Conservation (phyloP, 306 rosid genomes). For the Cyclanthera cordifolia region DNA sequence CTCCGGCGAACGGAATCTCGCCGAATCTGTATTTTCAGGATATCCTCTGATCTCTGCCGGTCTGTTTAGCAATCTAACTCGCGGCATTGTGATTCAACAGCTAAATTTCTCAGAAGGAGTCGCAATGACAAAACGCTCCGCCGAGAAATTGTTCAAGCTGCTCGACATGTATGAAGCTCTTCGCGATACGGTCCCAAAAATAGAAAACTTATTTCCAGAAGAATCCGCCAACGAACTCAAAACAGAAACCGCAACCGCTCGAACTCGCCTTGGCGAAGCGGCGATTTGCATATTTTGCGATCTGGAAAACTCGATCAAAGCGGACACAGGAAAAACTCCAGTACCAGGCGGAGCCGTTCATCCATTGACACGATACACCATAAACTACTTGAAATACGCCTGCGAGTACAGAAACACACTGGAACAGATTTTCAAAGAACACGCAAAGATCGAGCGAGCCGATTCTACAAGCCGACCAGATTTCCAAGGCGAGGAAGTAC, state of each 20-base stretch:
- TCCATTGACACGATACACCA: slow-evolving; percentile 68
- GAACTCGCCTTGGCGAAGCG: slow-evolving; percentile 36
- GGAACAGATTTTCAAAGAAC: slow-evolving; percentile 49
- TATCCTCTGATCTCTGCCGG: slow-evolving; percentile 5
- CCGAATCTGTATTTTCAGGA: slow-evolving; percentile 20
- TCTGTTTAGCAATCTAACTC: slow-evolving; percentile 33
- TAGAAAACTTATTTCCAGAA: slow-evolving; percentile 23
- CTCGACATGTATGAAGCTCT: slow-evolving; percentile 56
- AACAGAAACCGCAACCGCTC: slow-evolving; percentile 25
- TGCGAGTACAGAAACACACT: slow-evolving; percentile 64
- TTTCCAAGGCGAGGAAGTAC: slow-evolving; percentile 4
- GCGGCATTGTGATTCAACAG: slow-evolving; percentile 32
- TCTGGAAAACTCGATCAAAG: slow-evolving; percentile 51
- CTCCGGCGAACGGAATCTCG: slow-evolving; percentile 31
- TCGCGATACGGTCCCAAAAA: slow-evolving; percentile 21
- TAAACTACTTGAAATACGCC: slow-evolving; percentile 64
- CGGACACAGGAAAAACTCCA: slow-evolving; percentile 42
- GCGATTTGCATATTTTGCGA: slow-evolving; percentile 44
- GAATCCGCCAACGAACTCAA: slow-evolving; percentile 27
- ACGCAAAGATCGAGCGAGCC: slow-evolving; percentile 28
- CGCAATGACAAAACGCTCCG: slow-evolving; percentile 43
- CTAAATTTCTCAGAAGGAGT: slow-evolving; percentile 49
- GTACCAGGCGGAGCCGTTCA: slow-evolving; percentile 73
- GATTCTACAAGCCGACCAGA: slow-evolving; percentile 33
- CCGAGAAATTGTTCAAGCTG: slow-evolving; percentile 49